Percentiles rank a stretch among this genome's conserved stretches.
Conservation (phyloP, 2,329 filamentous ascomycete genomes). For the Chaetomium sp. region DNA sequence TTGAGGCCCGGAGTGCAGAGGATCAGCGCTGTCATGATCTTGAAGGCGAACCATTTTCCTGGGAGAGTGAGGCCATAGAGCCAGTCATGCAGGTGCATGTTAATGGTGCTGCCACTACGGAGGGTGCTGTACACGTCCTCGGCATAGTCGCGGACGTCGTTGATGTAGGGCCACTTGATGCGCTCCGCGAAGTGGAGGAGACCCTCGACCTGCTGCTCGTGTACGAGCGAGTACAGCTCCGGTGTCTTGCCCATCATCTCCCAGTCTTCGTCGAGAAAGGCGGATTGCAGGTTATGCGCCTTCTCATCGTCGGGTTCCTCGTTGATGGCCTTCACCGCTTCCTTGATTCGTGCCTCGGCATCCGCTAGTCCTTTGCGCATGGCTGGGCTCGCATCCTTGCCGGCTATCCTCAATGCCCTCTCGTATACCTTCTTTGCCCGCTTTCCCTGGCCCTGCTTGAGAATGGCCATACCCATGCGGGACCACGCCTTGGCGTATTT, state of each 20-base stretch:
- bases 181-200: constrained; percentile 9
- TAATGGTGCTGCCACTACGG: constrained; percentile 2
- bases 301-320: not conserved
- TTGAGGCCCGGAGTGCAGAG: constrained; percentile 5
- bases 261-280: not conserved
- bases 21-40: constrained; percentile 10
- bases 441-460: not conserved
- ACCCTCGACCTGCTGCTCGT: constrained; percentile 9
- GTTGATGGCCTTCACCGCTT: not conserved
- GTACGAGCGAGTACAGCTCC: constrained; percentile 3
- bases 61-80: constrained; percentile 6
- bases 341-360: not conserved
- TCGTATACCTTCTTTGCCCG: not conserved
- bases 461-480: not conserved
- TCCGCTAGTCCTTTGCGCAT: not conserved
- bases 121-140: constrained; percentile 7
- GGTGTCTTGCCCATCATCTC: not conserved
- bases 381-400: not conserved
- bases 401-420: not conserved
- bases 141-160: constrained; percentile 8
- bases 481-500: not conserved
- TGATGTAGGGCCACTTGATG: constrained; percentile 9
- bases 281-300: not conserved
- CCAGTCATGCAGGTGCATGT: constrained; percentile 9
- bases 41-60: constrained; percentile 8